Base-by-base conservation (phyloP, 371 early-diverging fungal species). In the Apophysomyces variabilis region DNA sequence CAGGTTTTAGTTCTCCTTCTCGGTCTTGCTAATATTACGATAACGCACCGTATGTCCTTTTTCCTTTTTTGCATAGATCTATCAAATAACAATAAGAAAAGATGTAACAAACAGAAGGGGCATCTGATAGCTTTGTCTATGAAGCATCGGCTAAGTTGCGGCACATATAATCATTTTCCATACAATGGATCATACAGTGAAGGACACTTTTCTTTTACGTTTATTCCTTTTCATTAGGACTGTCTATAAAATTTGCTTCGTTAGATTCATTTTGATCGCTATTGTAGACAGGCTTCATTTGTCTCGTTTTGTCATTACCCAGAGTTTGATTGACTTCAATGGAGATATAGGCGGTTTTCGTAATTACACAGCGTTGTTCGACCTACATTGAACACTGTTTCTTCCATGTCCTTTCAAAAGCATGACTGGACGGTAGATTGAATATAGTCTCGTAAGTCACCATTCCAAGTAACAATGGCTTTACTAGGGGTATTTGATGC, bases 401-500 rank as follows among this genome's bases (percentile, higher is more conserved):
- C 32, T 4, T 50, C 21, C 21, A 18, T n/a, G 5, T 8, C 54
- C 8, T 50, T 18, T 21, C 54, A 50, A 9, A 9, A 21, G 16
- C 21, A 50, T 50, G 21, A 21, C 8, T 50, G 54, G 54, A 50
- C 18, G 16, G 54, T 50, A 50, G 3, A 3, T 3, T 1, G 54
- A 18, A 21, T 7, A 21, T 21, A 5, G 21, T 8, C 1, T 21
- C 16, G 11, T 21, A 21, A 26, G 32, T 26, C 32, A 26, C 32
- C 32, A 26, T 26, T 26, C 3, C 3, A 21, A 16, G 8, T 21
- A 50, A 21, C 5, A n/a, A 21, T 50, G 9, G 18, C 7, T 38
- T 58, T 38, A 11, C 26, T 39, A 67, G 67, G 67, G 67, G 7
- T 60, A 67, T 32, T 39, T 67, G 5, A n/a, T 67, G 13, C 45